These are phyloP conservation scores for Ophiosphaerella narmari DNA, from an alignment of 2,329 filamentous ascomycete genomes.

Conservation along the genomic window DNA sequence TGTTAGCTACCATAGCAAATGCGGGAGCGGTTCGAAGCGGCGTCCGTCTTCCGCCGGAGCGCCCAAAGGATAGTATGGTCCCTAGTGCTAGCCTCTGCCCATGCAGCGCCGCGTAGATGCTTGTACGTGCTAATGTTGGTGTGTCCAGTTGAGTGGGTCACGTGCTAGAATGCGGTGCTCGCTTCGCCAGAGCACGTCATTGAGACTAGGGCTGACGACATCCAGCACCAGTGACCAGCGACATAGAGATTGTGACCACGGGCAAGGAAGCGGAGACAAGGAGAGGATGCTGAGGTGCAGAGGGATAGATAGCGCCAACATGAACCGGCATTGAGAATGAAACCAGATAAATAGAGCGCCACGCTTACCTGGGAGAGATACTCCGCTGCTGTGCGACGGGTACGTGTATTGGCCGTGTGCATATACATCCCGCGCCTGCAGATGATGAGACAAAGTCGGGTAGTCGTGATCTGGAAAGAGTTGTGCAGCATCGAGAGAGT, in stretches of 20 bases:
- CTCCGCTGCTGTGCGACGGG: constrained; percentile 26
- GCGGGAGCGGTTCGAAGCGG: too few species aligned
- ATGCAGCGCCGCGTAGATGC: constrained; percentile 20
- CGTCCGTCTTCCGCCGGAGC: too few species aligned
- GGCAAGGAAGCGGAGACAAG: constrained; percentile 8
- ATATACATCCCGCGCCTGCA: constrained; percentile 22
- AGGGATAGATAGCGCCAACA: constrained; percentile 3
- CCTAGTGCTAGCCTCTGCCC: too few species aligned
- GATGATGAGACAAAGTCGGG: constrained; percentile 12
- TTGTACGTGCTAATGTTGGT: constrained; percentile 9
- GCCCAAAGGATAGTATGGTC: too few species aligned
- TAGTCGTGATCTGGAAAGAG: constrained; percentile 33
- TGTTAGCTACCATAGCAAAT: constrained; percentile 29
- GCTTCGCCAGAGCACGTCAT: constrained; percentile 18
- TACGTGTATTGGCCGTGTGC: constrained; percentile 21
- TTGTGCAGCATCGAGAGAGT: constrained; percentile 30
- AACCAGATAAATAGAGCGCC: constrained; percentile 6
- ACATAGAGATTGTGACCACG: constrained; percentile 13
- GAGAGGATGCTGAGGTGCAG: constrained; percentile 5
- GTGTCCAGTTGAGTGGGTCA: constrained; percentile 2
- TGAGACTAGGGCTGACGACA: constrained; percentile 27
- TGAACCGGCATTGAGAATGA: background rate
- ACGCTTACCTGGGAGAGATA: constrained; percentile 29
- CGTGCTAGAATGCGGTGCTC: constrained; percentile 5
- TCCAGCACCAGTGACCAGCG: constrained; percentile 19